A percentile compares a stretch with the other conserved stretches of the same genome.
phyloP scores from a whole-genome alignment of 1,284 basidiomycete species.

The Pholiota adiposa region DNA sequence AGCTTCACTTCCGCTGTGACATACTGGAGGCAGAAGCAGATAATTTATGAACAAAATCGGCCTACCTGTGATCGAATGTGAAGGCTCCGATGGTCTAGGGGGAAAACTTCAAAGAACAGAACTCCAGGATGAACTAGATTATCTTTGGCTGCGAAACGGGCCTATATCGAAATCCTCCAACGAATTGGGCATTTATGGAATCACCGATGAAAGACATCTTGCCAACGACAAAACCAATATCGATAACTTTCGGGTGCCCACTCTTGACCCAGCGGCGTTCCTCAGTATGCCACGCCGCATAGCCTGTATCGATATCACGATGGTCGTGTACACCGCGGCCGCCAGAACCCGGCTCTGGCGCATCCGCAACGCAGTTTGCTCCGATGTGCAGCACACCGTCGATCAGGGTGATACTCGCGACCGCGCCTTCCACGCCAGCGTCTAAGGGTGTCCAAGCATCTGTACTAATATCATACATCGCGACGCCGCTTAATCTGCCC shows the following conservation, averaged over 20 bases:
- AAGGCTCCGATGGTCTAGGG: no score
- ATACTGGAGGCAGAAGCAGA: no score
- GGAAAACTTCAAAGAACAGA: no score
- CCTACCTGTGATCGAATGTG: no score
- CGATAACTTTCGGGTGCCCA: constrained; percentile 34
- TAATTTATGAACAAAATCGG: no score
- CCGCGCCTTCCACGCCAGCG: constrained; percentile 73
- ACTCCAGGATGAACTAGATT: no score
- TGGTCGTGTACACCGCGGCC: neutral
- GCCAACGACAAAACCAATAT: constrained; percentile 77
- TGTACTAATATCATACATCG: constrained; percentile 72
- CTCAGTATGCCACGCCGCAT: constrained; percentile 77
- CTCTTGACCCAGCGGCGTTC: constrained; percentile 60
- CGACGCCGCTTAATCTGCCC: constrained; percentile 66
- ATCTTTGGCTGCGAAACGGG: neutral
- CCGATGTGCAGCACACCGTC: constrained; percentile 64
- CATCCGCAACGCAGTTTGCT: constrained; percentile 73
- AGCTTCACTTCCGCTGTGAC: no score
- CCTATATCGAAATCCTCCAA: constrained; percentile 52
- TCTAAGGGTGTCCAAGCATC: constrained; percentile 75
- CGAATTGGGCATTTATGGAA: constrained; percentile 57
- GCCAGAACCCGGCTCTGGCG: constrained; percentile 35
- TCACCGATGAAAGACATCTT: constrained; percentile 75
- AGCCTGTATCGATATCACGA: constrained; percentile 57
- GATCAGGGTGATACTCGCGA: constrained; percentile 61